Base-by-base conservation (phyloP, 345 rosid species). In the Citrus trifoliata region DNA sequence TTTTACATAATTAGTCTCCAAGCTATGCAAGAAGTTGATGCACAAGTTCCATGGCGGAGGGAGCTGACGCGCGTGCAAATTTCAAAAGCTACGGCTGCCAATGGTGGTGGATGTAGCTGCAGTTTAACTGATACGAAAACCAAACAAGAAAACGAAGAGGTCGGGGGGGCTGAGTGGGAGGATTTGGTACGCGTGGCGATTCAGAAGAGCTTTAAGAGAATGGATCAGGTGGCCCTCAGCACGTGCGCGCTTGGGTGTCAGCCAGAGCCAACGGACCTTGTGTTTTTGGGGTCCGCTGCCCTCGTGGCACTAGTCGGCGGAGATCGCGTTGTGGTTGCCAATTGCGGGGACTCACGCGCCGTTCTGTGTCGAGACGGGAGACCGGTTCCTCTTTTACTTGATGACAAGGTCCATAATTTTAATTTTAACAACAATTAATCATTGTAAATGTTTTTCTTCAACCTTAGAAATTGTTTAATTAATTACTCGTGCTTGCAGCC, bases 271-370 rank as follows among this genome's bases (percentile, higher is more conserved):
- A 37, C 68, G 55, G 80, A 79, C 6, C 37, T 70, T 40, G 73
- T 55, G n/a, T 67, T 82, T 10, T 37, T 51, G 7, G 86, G 89
- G 19, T 87, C 89, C 10, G 82, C 92, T 0, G 92, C 93, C 9
- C 81, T 87, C 28, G 82, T 85, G 7, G 85, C 87, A 1, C 72
- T 89, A 69, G 35, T 90, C 6, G 71, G 89, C 2, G 80, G 82
- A 24, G 77, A 79, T 0, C 85, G 81, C 46, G 79, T 89, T 2
- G 40, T 88, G 22, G 89, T 89, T 7, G 90, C 94, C 2, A 89
- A 87, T 18, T 85, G 87, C 27, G 94, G 94, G 18, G 87, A 83
- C 62, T 91, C 91, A 7, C 86, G 91, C 48, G 94, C 89, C 5
- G 89, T 89, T 63, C 72, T 91, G 56, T 86, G 89, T 76, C 89